Conservation (phyloP, 2,329 filamentous ascomycete species). For the Colletotrichum musicola region DNA sequence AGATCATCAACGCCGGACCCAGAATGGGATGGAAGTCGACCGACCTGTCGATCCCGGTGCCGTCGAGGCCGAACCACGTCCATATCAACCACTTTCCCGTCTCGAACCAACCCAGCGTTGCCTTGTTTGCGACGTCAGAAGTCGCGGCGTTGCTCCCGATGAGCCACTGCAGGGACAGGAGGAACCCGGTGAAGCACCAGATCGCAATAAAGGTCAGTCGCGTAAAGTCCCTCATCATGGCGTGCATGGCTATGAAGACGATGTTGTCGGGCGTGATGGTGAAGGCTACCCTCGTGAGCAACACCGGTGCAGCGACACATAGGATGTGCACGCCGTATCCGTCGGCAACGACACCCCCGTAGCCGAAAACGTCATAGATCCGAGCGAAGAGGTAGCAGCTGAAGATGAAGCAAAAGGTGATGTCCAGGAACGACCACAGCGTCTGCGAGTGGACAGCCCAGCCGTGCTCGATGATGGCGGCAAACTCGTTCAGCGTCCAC, state of each 20-base stretch:
- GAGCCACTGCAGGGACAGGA: slow-evolving; percentile 78
- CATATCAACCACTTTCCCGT: slow-evolving; percentile 83
- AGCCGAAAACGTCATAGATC: slow-evolving; percentile 58
- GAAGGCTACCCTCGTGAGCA: slow-evolving; percentile 78
- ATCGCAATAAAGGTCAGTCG: slow-evolving; percentile 66
- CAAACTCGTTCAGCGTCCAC: slow-evolving; percentile 76
- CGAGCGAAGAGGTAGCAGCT: slow-evolving; percentile 71
- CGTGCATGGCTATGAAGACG: slow-evolving; percentile 78
- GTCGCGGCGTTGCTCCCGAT: slow-evolving; percentile 48
- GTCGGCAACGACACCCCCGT: slow-evolving; percentile 51
- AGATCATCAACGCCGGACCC: slow-evolving; percentile 76
- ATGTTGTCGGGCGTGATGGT: slow-evolving; percentile 81
- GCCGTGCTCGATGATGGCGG: slow-evolving; percentile 74
- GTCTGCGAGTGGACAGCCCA: slow-evolving; percentile 80
- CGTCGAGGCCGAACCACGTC: slow-evolving; percentile 84
- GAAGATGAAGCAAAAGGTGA: slow-evolving; percentile 75
- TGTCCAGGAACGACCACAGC: slow-evolving; percentile 80
- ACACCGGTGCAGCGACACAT: slow-evolving; percentile 74
- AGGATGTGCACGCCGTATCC: slow-evolving; percentile 74
- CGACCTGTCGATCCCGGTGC: slow-evolving; percentile 63
- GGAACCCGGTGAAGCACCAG: slow-evolving; percentile 78
- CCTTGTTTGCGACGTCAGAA: slow-evolving; percentile 20
- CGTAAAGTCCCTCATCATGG: slow-evolving; percentile 81
- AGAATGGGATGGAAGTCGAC: slow-evolving; percentile 74
- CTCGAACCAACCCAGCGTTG: slow-evolving; percentile 55